Percentiles rank a stretch among this genome's conserved stretches.
Evolutionary conservation across 2,329 filamentous ascomycete species (phyloP).

Genomic region (Paramyrothecium sp.): DNA sequence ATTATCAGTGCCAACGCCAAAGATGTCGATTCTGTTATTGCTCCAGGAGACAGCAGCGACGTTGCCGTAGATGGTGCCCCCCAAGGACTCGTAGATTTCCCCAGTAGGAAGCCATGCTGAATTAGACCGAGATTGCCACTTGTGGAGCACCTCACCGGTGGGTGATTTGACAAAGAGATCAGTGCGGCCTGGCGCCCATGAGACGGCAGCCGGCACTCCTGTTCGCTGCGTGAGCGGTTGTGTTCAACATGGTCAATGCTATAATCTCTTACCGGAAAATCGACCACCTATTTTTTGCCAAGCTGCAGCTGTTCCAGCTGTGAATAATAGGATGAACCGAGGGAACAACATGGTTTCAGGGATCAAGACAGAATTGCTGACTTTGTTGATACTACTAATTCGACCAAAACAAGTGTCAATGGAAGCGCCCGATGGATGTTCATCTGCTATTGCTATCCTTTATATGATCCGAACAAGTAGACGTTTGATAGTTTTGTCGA

Average conservation of each 20-base stretch:
- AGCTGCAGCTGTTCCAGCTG: neutral
- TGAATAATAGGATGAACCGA: no score
- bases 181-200: neutral
- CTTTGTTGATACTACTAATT: no score
- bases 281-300: neutral
- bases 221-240: neutral
- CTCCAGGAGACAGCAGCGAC: slow-evolving; percentile 21
- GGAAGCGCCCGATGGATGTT: no score
- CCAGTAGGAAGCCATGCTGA: neutral
- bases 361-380: no score
- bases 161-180: neutral
- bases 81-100: slow-evolving; percentile 7
- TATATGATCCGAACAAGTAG: no score
- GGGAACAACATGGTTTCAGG: no score
- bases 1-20: slow-evolving; percentile 15
- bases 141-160: neutral
- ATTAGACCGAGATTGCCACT: neutral
- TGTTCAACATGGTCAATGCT: neutral
- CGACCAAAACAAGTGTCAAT: no score
- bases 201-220: neutral
- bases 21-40: slow-evolving; percentile 19
- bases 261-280: neutral
- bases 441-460: no score
- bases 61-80: slow-evolving; percentile 13
- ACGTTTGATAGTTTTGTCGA: no score